Evolutionary conservation across 1,284 basidiomycete genomes (phyloP), one percentile per base, ranked within the genome.

Genomic region (Peniophora sp.): DNA sequence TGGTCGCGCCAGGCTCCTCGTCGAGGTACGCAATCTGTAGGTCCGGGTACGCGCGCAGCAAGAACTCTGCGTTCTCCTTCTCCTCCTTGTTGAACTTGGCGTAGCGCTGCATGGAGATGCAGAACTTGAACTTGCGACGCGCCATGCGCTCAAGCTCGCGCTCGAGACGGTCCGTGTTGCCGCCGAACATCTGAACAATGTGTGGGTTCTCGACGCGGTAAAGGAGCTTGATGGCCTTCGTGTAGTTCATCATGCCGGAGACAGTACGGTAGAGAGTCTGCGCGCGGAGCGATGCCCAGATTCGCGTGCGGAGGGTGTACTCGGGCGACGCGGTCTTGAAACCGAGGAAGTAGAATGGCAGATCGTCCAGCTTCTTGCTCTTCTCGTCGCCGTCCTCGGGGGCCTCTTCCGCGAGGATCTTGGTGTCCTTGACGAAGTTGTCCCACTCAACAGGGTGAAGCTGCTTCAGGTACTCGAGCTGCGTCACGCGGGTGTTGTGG

Each of bases 231-330:
- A 99, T 97, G 17, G 96, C 96, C 75, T 99, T 99, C 61, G 91
- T 90, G 73, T 99, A 99, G 77, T 99, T 99, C 97, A 99, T 99
- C 89, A 99, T 98, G 52, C 97, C 97, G n/a, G 97, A 99, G n/a
- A 99, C 94, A 14, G 97, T 99, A 58, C 97, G 89, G 71, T 99
- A 99, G 34, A 99, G 80, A 0, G 97, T 99, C 72, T 99, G 97
- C 11, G 95, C 96, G 53, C 97, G 91, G 23, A 99, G 80, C 16
- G 96, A 99, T 1, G 97, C 96, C 97, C 97, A 99, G 61, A 99
- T 99, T 69, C 97, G 91, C 0, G 97, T 99, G 60, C 96, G 93
- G 44, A 99, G 84, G 17, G 96, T 99, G 69, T 97, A 99, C 68
- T 99, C 97, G 12, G 96, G 96, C 3, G 96, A 95, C 11, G 97